phyloP scores from a whole-genome alignment of 768 basidiomycete species.

The Tephrocybe sp. region DNA sequence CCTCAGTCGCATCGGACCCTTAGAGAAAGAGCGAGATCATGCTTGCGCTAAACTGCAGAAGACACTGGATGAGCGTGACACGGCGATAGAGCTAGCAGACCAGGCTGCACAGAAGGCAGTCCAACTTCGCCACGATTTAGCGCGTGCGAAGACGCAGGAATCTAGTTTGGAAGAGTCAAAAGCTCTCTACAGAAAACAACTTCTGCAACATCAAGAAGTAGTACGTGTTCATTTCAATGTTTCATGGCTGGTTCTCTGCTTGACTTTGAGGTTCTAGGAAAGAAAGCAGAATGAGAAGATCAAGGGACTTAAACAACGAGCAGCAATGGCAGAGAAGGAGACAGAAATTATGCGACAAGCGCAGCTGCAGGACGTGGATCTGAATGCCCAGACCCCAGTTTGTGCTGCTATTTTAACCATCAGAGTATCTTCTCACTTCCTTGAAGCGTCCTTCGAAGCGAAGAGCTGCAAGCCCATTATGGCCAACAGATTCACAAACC shows the following conservation, averaged over 20 bases:
- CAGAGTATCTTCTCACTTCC: neutral
- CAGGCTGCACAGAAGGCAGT: slow-evolving; percentile 24
- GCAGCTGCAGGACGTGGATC: slow-evolving; percentile 3
- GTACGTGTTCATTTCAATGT: slow-evolving; percentile 3
- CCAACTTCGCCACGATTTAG: slow-evolving; percentile 16
- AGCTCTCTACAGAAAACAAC: slow-evolving; percentile 26
- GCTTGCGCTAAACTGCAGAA: slow-evolving; percentile 17
- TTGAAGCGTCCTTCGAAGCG: slow-evolving; percentile 3
- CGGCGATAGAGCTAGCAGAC: slow-evolving; percentile 28
- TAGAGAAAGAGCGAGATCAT: slow-evolving; percentile 22
- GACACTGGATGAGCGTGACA: slow-evolving; percentile 24
- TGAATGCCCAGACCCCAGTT: slow-evolving; percentile 4
- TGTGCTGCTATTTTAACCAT: too few species aligned
- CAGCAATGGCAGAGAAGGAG: slow-evolving; percentile 15
- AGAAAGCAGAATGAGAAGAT: slow-evolving; percentile 11
- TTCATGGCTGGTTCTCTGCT: neutral
- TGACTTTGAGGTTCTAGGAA: neutral
- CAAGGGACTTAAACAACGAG: slow-evolving; percentile 10
- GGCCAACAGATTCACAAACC: too few species aligned
- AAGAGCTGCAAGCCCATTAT: neutral
- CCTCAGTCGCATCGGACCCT: slow-evolving; percentile 7
- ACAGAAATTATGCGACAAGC: neutral
- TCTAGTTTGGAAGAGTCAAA: slow-evolving; percentile 28
- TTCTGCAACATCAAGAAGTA: slow-evolving; percentile 20
- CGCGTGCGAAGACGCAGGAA: slow-evolving; percentile 19